phyloP scores from a whole-genome alignment of 345 rosid genomes.

The Clausena lansium region DNA sequence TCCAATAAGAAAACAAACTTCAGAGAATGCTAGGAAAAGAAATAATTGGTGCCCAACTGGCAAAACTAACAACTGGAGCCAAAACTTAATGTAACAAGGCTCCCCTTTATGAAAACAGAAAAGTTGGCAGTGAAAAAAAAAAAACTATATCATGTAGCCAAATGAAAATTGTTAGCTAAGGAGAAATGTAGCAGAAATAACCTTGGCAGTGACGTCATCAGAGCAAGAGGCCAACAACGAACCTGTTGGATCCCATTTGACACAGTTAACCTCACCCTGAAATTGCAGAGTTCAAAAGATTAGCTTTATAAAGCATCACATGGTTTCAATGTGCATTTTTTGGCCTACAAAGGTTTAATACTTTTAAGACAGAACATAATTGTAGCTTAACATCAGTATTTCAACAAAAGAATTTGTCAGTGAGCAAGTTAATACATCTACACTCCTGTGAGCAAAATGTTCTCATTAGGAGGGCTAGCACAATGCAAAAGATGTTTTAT shows the following conservation, averaged over 20 bases:
- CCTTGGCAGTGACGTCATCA: slow-evolving; percentile 97
- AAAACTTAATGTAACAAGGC: neutral
- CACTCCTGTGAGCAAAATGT: neutral
- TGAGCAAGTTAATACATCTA: neutral
- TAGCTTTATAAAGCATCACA: slow-evolving; percentile 9
- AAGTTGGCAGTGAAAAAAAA: too few relatives aligned
- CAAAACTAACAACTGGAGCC: neutral
- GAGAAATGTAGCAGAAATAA: slow-evolving; percentile 21
- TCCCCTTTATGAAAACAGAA: neutral
- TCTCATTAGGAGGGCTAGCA: neutral
- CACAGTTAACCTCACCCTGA: slow-evolving; percentile 99
- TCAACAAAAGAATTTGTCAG: neutral
- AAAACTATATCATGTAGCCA: neutral
- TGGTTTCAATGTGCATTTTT: neutral
- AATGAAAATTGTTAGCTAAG: slow-evolving; percentile 8
- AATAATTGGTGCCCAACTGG: neutral
- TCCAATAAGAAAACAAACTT: neutral
- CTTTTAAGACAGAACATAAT: neutral
- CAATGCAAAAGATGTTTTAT: neutral
- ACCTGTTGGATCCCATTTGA: slow-evolving; percentile 99
- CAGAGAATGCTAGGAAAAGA: neutral
- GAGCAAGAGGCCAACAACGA: slow-evolving; percentile 92
- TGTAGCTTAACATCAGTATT: neutral
- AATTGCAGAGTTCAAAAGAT: slow-evolving; percentile 25
- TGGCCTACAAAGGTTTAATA: neutral